Evolutionary conservation across 305 asterid genomes (phyloP).

Genomic region (Andrographis paniculata): DNA sequence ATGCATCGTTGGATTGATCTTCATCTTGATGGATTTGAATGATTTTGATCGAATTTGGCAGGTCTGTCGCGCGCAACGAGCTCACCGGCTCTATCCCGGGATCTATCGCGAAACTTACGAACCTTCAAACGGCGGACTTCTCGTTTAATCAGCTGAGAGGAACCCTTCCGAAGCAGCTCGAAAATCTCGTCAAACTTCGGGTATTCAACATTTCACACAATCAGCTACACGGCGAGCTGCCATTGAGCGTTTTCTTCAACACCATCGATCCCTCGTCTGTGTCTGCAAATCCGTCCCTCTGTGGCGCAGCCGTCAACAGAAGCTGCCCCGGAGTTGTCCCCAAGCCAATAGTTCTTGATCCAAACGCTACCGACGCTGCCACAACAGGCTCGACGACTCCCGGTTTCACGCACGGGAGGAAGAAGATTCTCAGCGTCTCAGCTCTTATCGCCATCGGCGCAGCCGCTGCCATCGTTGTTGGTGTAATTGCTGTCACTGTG

Average conservation of each 20-base stretch:
- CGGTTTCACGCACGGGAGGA: slow-evolving; percentile 45
- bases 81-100: slow-evolving; percentile 60
- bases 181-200: slow-evolving; percentile 51
- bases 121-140: slow-evolving; percentile 55
- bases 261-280: slow-evolving; percentile 72
- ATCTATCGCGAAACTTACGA: slow-evolving; percentile 44
- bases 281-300: slow-evolving; percentile 62
- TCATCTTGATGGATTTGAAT: not conserved
- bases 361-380: slow-evolving; percentile 57
- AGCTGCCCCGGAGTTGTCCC: slow-evolving; percentile 70
- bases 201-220: slow-evolving; percentile 83
- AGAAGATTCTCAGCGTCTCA: slow-evolving; percentile 82
- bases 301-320: slow-evolving; percentile 65
- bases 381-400: slow-evolving; percentile 43
- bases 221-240: slow-evolving; percentile 84
- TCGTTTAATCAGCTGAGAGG: slow-evolving; percentile 76
- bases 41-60: slow-evolving; percentile 27
- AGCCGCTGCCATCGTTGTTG: slow-evolving; percentile 72
- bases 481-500: slow-evolving; percentile 78
- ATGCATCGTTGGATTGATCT: too few relatives aligned
- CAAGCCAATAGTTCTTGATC: slow-evolving; percentile 90
- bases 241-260: slow-evolving; percentile 74
- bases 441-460: slow-evolving; percentile 91
- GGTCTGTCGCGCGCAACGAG: slow-evolving; percentile 58
- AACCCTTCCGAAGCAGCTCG: slow-evolving; percentile 67